A percentile compares a stretch with the other conserved stretches of the same genome.
Conservation (phyloP, 169 alveolate genomes). For the Plasmodium adleri region DNA sequence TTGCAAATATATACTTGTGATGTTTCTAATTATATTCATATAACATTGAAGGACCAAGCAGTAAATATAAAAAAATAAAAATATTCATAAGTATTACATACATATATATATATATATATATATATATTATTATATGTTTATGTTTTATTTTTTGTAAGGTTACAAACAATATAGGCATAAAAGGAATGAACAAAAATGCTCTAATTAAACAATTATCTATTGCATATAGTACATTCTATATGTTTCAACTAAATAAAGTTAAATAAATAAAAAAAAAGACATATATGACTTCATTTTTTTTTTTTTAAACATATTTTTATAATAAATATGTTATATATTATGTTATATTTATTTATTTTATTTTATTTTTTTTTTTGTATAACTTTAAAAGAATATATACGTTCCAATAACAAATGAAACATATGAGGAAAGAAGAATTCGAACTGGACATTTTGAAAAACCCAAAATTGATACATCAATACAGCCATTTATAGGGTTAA, state of each 20-base stretch:
- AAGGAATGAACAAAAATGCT: constrained; percentile 53
- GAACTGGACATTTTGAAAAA: constrained; percentile 16
- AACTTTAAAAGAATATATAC: constrained; percentile 6
- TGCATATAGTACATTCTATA: constrained; percentile 54
- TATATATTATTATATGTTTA: neutral
- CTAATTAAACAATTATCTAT: constrained; percentile 45
- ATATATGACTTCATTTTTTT: neutral
- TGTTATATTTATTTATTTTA: neutral
- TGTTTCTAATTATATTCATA: constrained; percentile 44
- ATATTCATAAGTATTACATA: neutral
- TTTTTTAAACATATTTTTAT: neutral
- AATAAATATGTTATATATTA: neutral
- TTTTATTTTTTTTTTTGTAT: neutral
- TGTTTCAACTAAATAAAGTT: constrained; percentile 50
- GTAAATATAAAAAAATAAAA: constrained; percentile 1
- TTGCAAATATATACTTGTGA: constrained; percentile 41
- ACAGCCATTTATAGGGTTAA: constrained; percentile 71
- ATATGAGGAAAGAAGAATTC: constrained; percentile 49
- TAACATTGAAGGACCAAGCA: constrained; percentile 24
- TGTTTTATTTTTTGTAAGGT: constrained; percentile 2
- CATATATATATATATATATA: neutral
- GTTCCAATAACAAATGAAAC: constrained; percentile 59
- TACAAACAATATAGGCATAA: constrained; percentile 48
- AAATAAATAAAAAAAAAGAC: neutral
- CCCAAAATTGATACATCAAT: constrained; percentile 35